Conservation (phyloP, 805 yeast genomes). For the Teunomyces panamensis region DNA sequence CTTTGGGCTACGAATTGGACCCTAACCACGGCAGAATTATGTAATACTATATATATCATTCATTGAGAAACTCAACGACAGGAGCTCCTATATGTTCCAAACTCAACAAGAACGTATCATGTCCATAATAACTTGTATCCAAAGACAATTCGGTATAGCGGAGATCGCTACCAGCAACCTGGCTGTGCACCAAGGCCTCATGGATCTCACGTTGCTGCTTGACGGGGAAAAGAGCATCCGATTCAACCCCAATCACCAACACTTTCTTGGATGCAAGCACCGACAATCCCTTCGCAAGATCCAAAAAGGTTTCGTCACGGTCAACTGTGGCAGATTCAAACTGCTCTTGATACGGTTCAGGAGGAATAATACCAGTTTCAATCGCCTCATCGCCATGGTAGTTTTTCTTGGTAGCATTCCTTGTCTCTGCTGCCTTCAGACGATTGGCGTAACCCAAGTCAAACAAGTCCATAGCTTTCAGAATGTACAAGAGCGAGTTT, state of each 20-base stretch:
- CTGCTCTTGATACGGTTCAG: slow-evolving; percentile 53
- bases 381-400: slow-evolving; percentile 6
- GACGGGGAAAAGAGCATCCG: slow-evolving; percentile 86
- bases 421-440: slow-evolving; percentile 38
- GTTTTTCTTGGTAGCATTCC: slow-evolving; percentile 34
- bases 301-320: slow-evolving; percentile 55
- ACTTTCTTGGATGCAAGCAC: slow-evolving; percentile 62
- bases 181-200: slow-evolving; percentile 47
- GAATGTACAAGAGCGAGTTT: slow-evolving; percentile 79
- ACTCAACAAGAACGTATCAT: slow-evolving; percentile 84
- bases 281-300: slow-evolving; percentile 63
- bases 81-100: slow-evolving; percentile 78
- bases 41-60: slow-evolving; percentile 10
- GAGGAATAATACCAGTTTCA: slow-evolving; percentile 35
- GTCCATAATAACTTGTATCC: slow-evolving; percentile 81
- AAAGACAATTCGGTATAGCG: slow-evolving; percentile 72
- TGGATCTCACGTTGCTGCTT: slow-evolving; percentile 91
- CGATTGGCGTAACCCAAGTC: slow-evolving; percentile 62
- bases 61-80: slow-evolving; percentile 54
- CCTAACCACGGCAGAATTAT: slow-evolving; percentile 45
- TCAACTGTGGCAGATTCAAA: slow-evolving; percentile 45
- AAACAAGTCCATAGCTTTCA: slow-evolving; percentile 93
- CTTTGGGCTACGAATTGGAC: slow-evolving; percentile 66
- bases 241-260: slow-evolving; percentile 86
- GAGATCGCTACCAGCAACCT: slow-evolving; percentile 25